Evolutionary conservation across 257 asterid genomes (phyloP).

Genomic region (Ophiorrhiza pumila): DNA sequence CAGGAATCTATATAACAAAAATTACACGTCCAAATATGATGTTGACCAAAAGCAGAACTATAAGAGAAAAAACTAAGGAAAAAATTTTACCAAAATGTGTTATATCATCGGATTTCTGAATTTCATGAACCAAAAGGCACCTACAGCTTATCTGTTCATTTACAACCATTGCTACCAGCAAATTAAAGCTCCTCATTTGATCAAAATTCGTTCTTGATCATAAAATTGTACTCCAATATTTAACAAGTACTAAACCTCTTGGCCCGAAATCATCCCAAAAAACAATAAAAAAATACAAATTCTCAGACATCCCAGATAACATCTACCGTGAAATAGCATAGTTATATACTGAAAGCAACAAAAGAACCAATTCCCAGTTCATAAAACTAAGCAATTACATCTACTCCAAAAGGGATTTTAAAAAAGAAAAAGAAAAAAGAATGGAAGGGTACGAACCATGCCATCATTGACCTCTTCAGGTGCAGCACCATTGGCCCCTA

Average conservation of each 20-base stretch:
- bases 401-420: neutral
- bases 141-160: neutral
- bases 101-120: neutral
- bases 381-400: neutral
- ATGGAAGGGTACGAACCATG: conserved; percentile 84
- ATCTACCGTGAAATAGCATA: neutral
- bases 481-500: conserved; percentile 66
- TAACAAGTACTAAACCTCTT: neutral
- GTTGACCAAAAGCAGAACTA: neutral
- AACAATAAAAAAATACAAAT: neutral
- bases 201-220: neutral
- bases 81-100: neutral
- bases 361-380: neutral
- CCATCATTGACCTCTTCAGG: conserved; percentile 90
- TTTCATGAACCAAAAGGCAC: neutral
- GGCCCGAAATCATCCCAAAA: neutral
- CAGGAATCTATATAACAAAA: neutral
- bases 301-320: neutral
- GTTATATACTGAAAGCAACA: neutral
- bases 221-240: neutral
- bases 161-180: neutral
- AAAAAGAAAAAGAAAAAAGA: conserved; percentile 15
- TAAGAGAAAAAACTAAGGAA: neutral
- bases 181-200: neutral
- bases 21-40: neutral